phyloP scores from a whole-genome alignment of 1,284 basidiomycete species.

The Cronartium quercuum region DNA sequence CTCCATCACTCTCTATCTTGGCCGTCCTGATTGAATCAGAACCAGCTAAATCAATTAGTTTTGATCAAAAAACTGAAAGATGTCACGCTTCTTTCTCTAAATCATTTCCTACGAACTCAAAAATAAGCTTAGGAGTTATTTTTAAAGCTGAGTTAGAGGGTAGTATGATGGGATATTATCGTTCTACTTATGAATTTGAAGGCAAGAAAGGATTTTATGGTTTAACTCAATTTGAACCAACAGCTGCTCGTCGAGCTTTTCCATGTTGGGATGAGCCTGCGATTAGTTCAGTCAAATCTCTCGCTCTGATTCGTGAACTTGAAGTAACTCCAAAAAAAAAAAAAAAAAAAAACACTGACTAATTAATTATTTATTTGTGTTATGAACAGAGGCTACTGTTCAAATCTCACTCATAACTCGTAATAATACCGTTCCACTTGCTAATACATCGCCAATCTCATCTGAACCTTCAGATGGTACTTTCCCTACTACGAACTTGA shows the following conservation, averaged over 20 bases:
- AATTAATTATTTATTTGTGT: background rate
- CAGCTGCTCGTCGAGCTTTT: constrained; percentile 62
- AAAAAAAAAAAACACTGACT: background rate
- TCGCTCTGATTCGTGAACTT: too few species aligned
- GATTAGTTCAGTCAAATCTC: constrained; percentile 60
- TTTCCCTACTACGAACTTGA: constrained; percentile 13
- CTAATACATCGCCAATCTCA: constrained; percentile 35
- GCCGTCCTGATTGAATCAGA: constrained; percentile 22
- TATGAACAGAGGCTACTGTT: constrained; percentile 30
- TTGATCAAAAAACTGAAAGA: constrained; percentile 37
- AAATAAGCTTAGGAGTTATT: constrained; percentile 25
- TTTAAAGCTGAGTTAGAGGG: constrained; percentile 37
- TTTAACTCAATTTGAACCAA: constrained; percentile 60
- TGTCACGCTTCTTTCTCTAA: constrained; percentile 17
- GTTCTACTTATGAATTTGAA: constrained; percentile 29
- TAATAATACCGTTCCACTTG: constrained; percentile 23
- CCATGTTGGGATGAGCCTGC: constrained; percentile 83
- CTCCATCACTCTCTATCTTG: constrained; percentile 20
- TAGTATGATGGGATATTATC: constrained; percentile 39
- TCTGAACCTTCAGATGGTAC: constrained; percentile 22
- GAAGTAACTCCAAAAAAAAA: too few species aligned
- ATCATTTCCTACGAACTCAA: constrained; percentile 8
- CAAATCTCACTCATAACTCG: constrained; percentile 31
- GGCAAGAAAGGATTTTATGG: constrained; percentile 44
- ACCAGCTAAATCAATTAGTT: constrained; percentile 24